These are phyloP conservation scores for Citrullus mucosospermus DNA, from an alignment of 306 rosid species.

Conservation along the genomic window DNA sequence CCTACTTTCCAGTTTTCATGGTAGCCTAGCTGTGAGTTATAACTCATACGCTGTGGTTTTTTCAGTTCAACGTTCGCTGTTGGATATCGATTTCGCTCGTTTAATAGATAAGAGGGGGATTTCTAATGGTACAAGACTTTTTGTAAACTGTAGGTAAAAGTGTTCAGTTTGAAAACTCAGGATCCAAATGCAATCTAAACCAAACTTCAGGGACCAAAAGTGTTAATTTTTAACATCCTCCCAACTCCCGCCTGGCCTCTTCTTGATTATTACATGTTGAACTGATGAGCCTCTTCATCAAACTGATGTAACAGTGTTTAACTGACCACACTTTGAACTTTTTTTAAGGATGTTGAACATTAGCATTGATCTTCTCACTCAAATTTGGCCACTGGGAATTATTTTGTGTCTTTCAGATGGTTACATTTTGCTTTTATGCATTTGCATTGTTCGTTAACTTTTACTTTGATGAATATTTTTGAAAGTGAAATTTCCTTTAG, in stretches of 20 bases:
- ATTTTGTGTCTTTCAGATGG: neutral
- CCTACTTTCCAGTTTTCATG: neutral
- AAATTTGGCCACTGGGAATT: neutral
- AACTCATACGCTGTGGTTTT: neutral
- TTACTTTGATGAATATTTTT: neutral
- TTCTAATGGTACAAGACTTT: too few species aligned
- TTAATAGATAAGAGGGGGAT: too few species aligned
- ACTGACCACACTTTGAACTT: neutral
- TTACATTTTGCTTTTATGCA: neutral
- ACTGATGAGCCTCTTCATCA: too few species aligned
- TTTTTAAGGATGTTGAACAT: neutral
- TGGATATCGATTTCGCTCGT: neutral
- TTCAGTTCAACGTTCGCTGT: neutral
- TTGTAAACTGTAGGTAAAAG: too few species aligned
- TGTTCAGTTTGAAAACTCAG: too few species aligned
- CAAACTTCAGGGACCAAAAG: too few species aligned
- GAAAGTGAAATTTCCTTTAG: neutral
- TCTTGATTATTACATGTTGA: too few species aligned
- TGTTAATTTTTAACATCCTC: too few species aligned
- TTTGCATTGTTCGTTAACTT: neutral
- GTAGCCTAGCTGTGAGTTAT: neutral
- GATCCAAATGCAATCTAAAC: too few species aligned
- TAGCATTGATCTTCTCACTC: neutral
- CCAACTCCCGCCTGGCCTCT: too few species aligned
- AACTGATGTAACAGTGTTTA: too few species aligned